phyloP scores from a whole-genome alignment of 495 filamentous ascomycete species.

The Podospora appendiculata region DNA sequence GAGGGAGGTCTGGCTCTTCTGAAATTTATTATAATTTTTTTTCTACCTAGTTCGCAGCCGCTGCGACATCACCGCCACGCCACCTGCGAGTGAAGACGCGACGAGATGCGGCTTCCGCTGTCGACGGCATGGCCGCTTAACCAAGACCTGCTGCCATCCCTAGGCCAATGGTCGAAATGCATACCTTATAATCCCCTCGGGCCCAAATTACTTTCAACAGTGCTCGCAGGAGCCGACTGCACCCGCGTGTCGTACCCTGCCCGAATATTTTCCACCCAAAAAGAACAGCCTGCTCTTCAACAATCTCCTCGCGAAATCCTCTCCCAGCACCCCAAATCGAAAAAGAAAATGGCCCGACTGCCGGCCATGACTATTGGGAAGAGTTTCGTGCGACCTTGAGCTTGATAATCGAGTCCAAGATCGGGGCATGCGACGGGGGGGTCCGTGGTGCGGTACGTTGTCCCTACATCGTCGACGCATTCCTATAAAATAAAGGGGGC shows the following conservation, averaged over 20 bases:
- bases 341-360: neutral
- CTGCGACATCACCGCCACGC: too few relatives aligned
- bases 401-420: constrained; percentile 2
- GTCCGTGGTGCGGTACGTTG: neutral
- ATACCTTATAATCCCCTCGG: neutral
- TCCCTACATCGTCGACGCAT: constrained; percentile 22
- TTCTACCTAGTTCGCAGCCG: too few relatives aligned
- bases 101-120: neutral
- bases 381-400: neutral
- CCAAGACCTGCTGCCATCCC: neutral
- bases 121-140: neutral
- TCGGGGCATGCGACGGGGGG: constrained; percentile 1
- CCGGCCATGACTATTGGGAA: neutral
- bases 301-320: neutral
- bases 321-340: neutral
- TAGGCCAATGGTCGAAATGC: neutral
- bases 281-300: too few relatives aligned
- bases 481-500: constrained; percentile 26
- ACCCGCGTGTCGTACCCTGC: neutral
- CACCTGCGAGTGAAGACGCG: too few relatives aligned
- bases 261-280: too few relatives aligned
- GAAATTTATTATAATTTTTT: too few relatives aligned
- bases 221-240: neutral
- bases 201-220: neutral
- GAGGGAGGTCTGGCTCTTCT: too few relatives aligned